A percentile compares a stretch with the other conserved stretches of the same genome.
Conservation (phyloP, 768 basidiomycete genomes). For the Lactifluus subvellereus region DNA sequence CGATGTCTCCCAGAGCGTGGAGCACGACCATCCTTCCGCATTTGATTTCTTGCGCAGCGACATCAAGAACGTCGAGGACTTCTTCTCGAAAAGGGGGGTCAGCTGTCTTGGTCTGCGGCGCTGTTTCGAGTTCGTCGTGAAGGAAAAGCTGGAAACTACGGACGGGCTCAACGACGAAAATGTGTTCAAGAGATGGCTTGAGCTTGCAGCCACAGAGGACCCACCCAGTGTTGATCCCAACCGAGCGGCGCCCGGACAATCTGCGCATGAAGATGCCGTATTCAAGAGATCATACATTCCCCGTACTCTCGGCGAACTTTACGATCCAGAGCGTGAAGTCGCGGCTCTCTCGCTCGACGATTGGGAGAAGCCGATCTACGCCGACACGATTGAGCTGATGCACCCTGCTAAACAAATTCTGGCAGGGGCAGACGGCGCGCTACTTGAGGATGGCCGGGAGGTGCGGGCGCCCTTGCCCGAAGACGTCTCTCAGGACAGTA, state of each 20-base stretch:
- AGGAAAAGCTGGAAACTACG: constrained; percentile 37
- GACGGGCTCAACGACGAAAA: constrained; percentile 21
- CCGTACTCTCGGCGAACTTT: constrained; percentile 84
- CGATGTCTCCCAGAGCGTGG: constrained; percentile 98
- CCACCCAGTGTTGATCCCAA: constrained; percentile 19
- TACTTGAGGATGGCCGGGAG: constrained; percentile 18
- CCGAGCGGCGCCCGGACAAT: constrained; percentile 21
- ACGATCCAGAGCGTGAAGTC: constrained; percentile 91
- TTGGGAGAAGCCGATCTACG: constrained; percentile 74
- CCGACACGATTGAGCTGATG: constrained; percentile 78
- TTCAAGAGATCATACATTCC: constrained; percentile 93
- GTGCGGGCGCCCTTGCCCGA: constrained; percentile 25
- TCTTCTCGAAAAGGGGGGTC: constrained; percentile 74
- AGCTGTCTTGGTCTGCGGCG: constrained; percentile 69
- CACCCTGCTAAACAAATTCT: constrained; percentile 27
- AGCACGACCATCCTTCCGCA: constrained; percentile 94
- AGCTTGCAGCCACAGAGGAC: constrained; percentile 30
- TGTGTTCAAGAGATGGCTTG: constrained; percentile 45
- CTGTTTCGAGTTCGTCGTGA: constrained; percentile 86
- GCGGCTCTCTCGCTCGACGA: constrained; percentile 67
- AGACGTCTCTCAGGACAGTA: constrained; percentile 27
- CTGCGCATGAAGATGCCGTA: constrained; percentile 75
- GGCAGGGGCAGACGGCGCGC: constrained; percentile 23
- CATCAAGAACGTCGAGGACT: constrained; percentile 89
- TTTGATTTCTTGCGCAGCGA: constrained; percentile 95